Evolutionary conservation across 23 red algal species (phyloP).

Genomic region (Gracilaria caudata): DNA sequence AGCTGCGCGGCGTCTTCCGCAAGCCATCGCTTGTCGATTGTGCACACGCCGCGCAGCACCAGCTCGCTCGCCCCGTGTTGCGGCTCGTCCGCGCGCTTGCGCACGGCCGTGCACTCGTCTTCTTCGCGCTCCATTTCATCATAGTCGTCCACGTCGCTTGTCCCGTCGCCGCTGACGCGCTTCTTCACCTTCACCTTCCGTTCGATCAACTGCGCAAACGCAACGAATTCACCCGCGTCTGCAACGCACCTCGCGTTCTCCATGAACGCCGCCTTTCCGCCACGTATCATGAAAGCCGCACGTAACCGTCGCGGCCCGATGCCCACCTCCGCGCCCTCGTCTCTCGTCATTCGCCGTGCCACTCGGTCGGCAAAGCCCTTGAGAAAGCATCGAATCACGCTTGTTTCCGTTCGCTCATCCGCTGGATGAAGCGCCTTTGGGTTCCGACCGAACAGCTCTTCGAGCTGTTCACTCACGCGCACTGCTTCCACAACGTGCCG

Average conservation of each 20-base stretch:
- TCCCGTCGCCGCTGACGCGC: slow-evolving; percentile 1
- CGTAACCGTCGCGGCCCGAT: slow-evolving; percentile 34
- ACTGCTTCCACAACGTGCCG: slow-evolving; percentile 44
- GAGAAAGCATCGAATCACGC: slow-evolving; percentile 45
- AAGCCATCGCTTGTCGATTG: slow-evolving; percentile 10
- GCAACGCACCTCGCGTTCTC: not conserved
- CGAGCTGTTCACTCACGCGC: slow-evolving; percentile 40
- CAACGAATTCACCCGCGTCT: slow-evolving; percentile 18
- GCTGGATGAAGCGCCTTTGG: not conserved
- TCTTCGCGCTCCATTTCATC: slow-evolving; percentile 8
- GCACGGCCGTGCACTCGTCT: slow-evolving; percentile 2
- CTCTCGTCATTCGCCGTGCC: slow-evolving; percentile 50
- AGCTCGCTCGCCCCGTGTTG: not conserved
- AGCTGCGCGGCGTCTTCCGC: slow-evolving; percentile 21
- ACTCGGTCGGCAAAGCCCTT: slow-evolving; percentile 66
- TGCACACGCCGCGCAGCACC: slow-evolving; percentile 25
- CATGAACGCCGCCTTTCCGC: slow-evolving; percentile 2
- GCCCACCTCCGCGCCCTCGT: slow-evolving; percentile 39
- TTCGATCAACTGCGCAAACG: slow-evolving; percentile 24
- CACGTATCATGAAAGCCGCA: slow-evolving; percentile 26
- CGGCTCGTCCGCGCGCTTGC: not conserved
- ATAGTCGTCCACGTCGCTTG: slow-evolving; percentile 6
- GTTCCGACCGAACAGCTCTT: slow-evolving; percentile 10
- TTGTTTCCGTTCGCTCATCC: slow-evolving; percentile 6
- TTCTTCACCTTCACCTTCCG: slow-evolving; percentile 1